Percentiles rank a stretch among this genome's conserved stretches.
Evolutionary conservation across 176 grass and related monocot genomes (phyloP).

Genomic region (Ampelocalamus luodianensis): DNA sequence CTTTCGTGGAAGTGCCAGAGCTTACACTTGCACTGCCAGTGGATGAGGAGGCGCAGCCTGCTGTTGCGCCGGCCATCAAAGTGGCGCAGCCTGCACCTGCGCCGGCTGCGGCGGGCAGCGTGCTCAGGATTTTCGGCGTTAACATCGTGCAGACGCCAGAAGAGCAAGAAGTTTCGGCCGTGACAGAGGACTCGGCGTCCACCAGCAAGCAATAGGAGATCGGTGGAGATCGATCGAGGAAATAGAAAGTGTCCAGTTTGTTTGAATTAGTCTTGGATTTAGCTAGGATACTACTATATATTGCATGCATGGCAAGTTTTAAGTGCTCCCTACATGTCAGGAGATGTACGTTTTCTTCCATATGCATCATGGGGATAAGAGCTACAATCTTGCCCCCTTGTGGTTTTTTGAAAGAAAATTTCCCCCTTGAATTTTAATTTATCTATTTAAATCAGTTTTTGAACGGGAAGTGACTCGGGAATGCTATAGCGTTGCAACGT

Average conservation of each 20-base stretch:
- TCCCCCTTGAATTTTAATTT: no score
- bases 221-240: not conserved
- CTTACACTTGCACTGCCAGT: not conserved
- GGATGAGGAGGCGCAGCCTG: not conserved
- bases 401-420: no score
- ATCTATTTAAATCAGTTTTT: no score
- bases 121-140: constrained; percentile 51
- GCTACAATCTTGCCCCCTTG: no score
- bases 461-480: no score
- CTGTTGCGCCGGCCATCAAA: not conserved
- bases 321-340: not conserved
- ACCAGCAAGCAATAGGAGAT: not conserved
- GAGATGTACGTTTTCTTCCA: no score
- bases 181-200: constrained; percentile 1
- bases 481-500: no score
- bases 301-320: not conserved
- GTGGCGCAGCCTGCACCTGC: not conserved
- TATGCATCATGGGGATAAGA: no score
- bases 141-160: not conserved
- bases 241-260: not conserved
- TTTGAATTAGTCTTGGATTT: not conserved
- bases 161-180: not conserved
- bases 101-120: not conserved
- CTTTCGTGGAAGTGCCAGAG: not conserved
- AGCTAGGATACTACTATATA: not conserved